Conservation (phyloP, 2,329 filamentous ascomycete genomes). For the Pyrenophora graminea region DNA sequence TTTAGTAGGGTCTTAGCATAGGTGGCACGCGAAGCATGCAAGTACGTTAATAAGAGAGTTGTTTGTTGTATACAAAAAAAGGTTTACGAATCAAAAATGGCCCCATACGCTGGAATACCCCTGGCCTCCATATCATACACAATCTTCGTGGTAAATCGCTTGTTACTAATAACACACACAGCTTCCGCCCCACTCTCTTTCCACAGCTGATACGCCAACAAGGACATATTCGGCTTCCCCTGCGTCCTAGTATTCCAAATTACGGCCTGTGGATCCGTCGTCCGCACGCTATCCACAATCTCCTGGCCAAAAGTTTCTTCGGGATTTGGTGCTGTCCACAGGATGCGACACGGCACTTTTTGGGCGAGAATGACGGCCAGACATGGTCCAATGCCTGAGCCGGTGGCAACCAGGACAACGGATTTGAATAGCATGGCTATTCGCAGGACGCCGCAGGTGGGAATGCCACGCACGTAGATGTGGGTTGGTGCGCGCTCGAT, state of each 20-base stretch:
- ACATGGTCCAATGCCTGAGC: constrained; percentile 49
- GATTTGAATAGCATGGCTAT: constrained; percentile 44
- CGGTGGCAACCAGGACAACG: constrained; percentile 45
- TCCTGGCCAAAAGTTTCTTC: constrained; percentile 66
- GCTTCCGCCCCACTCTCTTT: constrained; percentile 64
- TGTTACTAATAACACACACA: constrained; percentile 75
- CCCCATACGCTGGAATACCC: constrained; percentile 71
- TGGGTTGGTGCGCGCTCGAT: constrained; percentile 38
- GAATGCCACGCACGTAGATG: constrained; percentile 45
- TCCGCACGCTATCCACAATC: constrained; percentile 62
- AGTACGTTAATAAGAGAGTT: too few relatives aligned
- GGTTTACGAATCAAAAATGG: constrained; percentile 70
- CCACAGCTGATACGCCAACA: constrained; percentile 59
- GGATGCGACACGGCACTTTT: constrained; percentile 61
- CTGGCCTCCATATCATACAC: constrained; percentile 71
- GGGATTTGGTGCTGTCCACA: constrained; percentile 72
- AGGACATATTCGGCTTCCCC: constrained; percentile 67
- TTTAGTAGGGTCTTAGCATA: too few relatives aligned
- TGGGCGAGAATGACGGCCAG: constrained; percentile 57
- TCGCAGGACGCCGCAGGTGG: constrained; percentile 41
- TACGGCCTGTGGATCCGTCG: constrained; percentile 65
- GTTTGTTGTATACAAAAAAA: neutral
- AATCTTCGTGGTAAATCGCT: constrained; percentile 68
- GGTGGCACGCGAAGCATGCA: too few relatives aligned
- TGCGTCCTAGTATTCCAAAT: constrained; percentile 68